Conservation (phyloP, 805 yeast genomes). For the Yarrowia sp. region DNA sequence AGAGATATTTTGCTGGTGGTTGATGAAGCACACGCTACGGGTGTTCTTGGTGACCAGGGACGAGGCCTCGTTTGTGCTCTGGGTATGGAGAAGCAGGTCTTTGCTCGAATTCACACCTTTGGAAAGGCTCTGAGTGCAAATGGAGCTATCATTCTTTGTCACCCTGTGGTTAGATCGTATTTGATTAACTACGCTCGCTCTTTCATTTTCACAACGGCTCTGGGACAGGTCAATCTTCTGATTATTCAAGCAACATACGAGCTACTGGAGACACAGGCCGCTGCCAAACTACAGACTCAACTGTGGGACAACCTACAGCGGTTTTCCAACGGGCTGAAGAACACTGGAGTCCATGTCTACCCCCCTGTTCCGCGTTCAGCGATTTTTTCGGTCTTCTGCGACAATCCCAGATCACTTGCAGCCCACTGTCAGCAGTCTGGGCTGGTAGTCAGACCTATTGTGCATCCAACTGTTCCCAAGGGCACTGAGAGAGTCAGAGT, state of each 20-base stretch:
- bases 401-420: conserved; percentile 31
- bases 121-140: conserved; percentile 34
- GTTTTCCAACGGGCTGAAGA: neutral
- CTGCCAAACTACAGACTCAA: neutral
- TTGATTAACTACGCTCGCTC: conserved; percentile 35
- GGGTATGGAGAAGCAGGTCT: conserved; percentile 29
- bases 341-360: neutral
- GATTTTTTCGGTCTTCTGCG: conserved; percentile 28
- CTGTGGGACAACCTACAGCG: neutral
- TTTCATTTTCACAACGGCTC: conserved; percentile 33
- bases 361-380: conserved; percentile 18
- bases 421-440: conserved; percentile 31
- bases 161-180: conserved; percentile 25
- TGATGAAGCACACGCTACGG: conserved; percentile 91
- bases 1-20: conserved; percentile 42
- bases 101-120: conserved; percentile 33
- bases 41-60: conserved; percentile 83
- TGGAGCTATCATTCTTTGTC: conserved; percentile 33
- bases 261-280: neutral
- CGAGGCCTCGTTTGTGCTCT: conserved; percentile 48
- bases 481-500: conserved; percentile 34
- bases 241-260: conserved; percentile 32
- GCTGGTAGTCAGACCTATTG: conserved; percentile 33
- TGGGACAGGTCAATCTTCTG: conserved; percentile 29
- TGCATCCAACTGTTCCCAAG: conserved; percentile 34